Percentiles rank a stretch among this genome's conserved stretches.
phyloP scores from a whole-genome alignment of 495 filamentous ascomycete species.

The Thermothielavioides terrestris region DNA sequence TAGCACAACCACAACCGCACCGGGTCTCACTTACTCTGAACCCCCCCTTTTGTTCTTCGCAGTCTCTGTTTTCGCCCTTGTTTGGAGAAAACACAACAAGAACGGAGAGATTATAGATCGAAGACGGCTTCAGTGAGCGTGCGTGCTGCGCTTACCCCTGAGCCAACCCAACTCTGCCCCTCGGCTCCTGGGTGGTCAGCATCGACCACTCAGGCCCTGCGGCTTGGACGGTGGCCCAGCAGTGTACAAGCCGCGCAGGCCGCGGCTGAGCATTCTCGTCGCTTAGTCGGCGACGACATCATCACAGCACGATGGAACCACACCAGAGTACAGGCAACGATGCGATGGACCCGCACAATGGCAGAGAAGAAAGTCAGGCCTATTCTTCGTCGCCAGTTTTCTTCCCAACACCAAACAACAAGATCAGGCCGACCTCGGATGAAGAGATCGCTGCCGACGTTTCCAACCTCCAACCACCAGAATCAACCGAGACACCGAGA shows the following conservation, averaged over 20 bases:
- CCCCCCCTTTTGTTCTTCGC: too few relatives aligned
- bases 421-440: neutral
- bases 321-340: neutral
- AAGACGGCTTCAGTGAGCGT: too few relatives aligned
- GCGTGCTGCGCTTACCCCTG: neutral
- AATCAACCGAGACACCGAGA: neutral
- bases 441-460: neutral
- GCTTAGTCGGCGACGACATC: slow-evolving; percentile 4
- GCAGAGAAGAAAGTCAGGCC: neutral
- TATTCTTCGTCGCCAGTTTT: neutral
- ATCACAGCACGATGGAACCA: slow-evolving; percentile 3
- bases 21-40: too few relatives aligned
- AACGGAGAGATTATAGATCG: too few relatives aligned
- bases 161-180: neutral
- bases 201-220: neutral
- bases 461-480: neutral
- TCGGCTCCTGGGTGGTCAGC: neutral
- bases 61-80: too few relatives aligned
- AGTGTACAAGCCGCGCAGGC: neutral
- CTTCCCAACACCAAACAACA: slow-evolving; percentile 2
- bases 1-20: too few relatives aligned
- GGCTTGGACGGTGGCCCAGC: too few relatives aligned
- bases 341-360: neutral
- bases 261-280: neutral
- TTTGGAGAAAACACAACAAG: too few relatives aligned